These are phyloP conservation scores for Solidago caesia DNA, from an alignment of 129 eudicot genomes.

Conservation along the genomic window DNA sequence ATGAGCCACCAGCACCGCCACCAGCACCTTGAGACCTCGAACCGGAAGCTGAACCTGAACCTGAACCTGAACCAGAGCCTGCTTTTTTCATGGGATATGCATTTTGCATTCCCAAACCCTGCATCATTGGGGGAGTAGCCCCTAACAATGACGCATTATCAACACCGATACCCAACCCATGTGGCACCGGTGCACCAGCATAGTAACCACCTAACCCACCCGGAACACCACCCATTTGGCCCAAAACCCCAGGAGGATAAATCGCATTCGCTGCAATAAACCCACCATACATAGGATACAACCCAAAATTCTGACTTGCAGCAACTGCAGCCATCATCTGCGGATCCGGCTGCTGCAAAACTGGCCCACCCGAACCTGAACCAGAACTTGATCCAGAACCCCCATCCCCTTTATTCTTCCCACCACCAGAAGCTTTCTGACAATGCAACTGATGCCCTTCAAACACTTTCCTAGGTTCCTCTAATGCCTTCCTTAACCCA, in stretches of 20 bases:
- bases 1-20: slow-evolving; percentile 46
- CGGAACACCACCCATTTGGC: slow-evolving; percentile 31
- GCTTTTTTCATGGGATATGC: slow-evolving; percentile 43
- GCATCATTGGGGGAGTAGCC: slow-evolving; percentile 27
- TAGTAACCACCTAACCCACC: slow-evolving; percentile 41
- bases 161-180: slow-evolving; percentile 43
- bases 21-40: slow-evolving; percentile 41
- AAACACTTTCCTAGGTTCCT: slow-evolving; percentile 63
- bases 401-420: slow-evolving; percentile 43
- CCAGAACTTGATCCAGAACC: slow-evolving; percentile 18
- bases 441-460: slow-evolving; percentile 70
- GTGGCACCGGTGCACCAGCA: slow-evolving; percentile 44
- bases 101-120: slow-evolving; percentile 48
- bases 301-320: slow-evolving; percentile 47
- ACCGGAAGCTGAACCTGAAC: slow-evolving; percentile 32
- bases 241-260: slow-evolving; percentile 37
- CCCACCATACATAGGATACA: slow-evolving; percentile 45
- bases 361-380: slow-evolving; percentile 27
- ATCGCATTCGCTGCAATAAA: slow-evolving; percentile 39
- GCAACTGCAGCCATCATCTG: slow-evolving; percentile 52
- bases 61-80: slow-evolving; percentile 28
- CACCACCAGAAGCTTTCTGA: slow-evolving; percentile 56
- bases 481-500: slow-evolving; percentile 59
- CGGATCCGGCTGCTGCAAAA: slow-evolving; percentile 42
- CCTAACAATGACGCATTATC: slow-evolving; percentile 41